Percentiles rank a stretch among this genome's conserved stretches.
Evolutionary conservation across 2,329 filamentous ascomycete species (phyloP).

Genomic region (Clonostachys solani): DNA sequence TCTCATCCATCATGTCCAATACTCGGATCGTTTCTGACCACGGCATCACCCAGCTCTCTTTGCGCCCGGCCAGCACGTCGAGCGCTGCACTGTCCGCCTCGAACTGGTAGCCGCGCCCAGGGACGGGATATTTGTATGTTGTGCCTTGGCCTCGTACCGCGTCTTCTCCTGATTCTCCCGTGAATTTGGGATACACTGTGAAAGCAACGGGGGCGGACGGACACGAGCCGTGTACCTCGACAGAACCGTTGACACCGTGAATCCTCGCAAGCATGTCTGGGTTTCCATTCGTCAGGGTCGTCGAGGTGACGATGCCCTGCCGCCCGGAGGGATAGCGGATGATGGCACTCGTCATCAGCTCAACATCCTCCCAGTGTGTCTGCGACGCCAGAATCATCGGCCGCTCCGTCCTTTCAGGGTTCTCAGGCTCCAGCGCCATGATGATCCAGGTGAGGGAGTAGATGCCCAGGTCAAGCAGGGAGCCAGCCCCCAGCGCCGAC

Average conservation of each 20-base stretch:
- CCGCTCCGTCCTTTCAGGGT: neutral
- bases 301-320: conserved; percentile 34
- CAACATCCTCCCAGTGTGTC: conserved; percentile 23
- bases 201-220: conserved; percentile 26
- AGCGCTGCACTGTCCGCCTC: conserved; percentile 38
- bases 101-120: conserved; percentile 31
- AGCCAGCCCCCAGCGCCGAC: conserved; percentile 32
- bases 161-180: conserved; percentile 12
- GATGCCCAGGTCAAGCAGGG: conserved; percentile 35
- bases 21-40: conserved; percentile 39
- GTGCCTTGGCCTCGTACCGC: conserved; percentile 9
- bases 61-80: conserved; percentile 28
- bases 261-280: conserved; percentile 27
- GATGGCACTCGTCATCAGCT: conserved; percentile 27
- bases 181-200: conserved; percentile 13
- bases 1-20: conserved; percentile 41
- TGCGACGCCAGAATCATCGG: conserved; percentile 22
- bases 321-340: conserved; percentile 29
- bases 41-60: conserved; percentile 34
- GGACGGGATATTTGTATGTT: conserved; percentile 26
- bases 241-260: conserved; percentile 30
- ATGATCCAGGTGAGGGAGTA: conserved; percentile 35
- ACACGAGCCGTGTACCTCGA: conserved; percentile 26
- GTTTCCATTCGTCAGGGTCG: conserved; percentile 6
- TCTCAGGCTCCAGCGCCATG: conserved; percentile 19